Percentiles rank a stretch among this genome's conserved stretches.
Evolutionary conservation across 495 filamentous ascomycete genomes (phyloP).

Genomic region (Aspergillus ellipticus): DNA sequence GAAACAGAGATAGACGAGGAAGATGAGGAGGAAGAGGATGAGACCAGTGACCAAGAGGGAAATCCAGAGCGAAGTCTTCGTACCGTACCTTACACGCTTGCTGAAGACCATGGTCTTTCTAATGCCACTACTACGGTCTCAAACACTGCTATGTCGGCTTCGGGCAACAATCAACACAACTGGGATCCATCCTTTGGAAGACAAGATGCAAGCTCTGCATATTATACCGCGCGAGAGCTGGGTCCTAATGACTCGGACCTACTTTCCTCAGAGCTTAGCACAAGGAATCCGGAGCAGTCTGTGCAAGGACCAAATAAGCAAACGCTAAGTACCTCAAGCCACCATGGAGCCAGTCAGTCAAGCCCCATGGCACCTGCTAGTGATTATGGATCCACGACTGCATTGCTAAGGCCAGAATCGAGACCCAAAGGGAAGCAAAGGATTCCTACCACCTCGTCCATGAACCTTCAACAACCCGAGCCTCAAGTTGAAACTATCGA

Average conservation of each 20-base stretch:
- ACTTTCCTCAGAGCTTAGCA: constrained; percentile 1
- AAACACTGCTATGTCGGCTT: neutral
- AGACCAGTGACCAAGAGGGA: constrained; percentile 8
- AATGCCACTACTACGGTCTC: neutral
- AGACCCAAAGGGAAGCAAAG: constrained; percentile 24
- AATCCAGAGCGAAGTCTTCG: neutral
- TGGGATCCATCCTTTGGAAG: constrained; percentile 14
- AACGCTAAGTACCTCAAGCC: constrained; percentile 16
- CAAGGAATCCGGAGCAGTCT: neutral
- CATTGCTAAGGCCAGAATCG: constrained; percentile 25
- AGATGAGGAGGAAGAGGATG: constrained; percentile 17
- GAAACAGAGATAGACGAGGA: constrained; percentile 18
- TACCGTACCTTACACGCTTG: constrained; percentile 9
- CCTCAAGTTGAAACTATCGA: constrained; percentile 29
- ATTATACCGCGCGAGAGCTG: constrained; percentile 21
- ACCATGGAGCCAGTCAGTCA: constrained; percentile 19
- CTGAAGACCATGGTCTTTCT: constrained; percentile 1
- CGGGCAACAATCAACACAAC: constrained; percentile 7
- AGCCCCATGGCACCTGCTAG: constrained; percentile 26
- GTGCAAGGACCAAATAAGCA: constrained; percentile 10
- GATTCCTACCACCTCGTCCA: constrained; percentile 17
- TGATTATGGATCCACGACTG: constrained; percentile 38
- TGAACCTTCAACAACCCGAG: constrained; percentile 30
- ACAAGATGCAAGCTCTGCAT: constrained; percentile 20
- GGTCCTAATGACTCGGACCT: neutral